Conservation (phyloP, 2,329 filamentous ascomycete genomes). For the Verticillium tricorpus region DNA sequence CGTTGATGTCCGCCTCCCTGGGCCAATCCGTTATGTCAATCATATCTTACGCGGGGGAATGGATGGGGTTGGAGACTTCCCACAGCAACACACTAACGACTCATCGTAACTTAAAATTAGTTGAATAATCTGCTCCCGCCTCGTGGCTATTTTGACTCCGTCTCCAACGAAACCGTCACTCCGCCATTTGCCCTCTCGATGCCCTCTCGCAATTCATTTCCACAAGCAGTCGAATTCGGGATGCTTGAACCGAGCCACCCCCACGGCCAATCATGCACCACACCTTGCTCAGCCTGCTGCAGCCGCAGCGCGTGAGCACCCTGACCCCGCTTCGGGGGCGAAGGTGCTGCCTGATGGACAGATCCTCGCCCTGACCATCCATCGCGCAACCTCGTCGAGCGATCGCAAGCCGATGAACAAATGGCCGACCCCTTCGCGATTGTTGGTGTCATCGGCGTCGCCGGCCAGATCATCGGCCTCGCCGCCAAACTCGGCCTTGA, state of each 20-base stretch:
- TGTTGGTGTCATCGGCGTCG: constrained; percentile 10
- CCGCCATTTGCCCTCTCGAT: neutral
- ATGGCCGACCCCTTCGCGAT: constrained; percentile 8
- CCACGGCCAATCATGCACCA: neutral
- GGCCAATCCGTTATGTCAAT: too few species aligned
- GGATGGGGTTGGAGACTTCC: too few species aligned
- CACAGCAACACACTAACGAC: too few species aligned
- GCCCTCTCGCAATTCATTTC: neutral
- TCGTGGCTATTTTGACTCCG: too few species aligned
- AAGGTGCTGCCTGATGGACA: neutral
- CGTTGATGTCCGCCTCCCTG: too few species aligned
- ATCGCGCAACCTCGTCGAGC: neutral
- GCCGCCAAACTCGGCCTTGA: constrained; percentile 3
- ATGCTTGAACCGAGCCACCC: neutral
- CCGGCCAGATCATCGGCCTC: constrained; percentile 2
- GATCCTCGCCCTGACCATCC: neutral
- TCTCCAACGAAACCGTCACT: too few species aligned
- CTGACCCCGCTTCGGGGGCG: neutral
- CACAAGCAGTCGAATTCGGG: neutral
- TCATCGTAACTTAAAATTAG: too few species aligned
- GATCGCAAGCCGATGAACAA: neutral
- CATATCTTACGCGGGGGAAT: too few species aligned
- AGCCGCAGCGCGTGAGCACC: neutral
- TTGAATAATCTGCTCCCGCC: too few species aligned
- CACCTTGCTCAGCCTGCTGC: neutral